phyloP scores from a whole-genome alignment of 2,329 filamentous ascomycete genomes.

The Fusarium penzigii region DNA sequence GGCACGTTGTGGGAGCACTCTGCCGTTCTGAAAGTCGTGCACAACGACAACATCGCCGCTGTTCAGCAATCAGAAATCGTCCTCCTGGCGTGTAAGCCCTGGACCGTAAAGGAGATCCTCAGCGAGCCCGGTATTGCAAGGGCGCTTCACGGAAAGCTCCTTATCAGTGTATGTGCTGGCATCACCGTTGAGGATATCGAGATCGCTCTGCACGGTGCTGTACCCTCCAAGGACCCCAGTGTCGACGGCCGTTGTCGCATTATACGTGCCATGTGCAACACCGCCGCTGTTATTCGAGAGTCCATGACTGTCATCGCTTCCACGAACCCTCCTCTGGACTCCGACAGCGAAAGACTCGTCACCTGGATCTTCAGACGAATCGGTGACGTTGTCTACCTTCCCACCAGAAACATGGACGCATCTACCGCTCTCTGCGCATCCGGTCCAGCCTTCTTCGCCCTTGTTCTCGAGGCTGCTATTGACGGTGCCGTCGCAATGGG shows the following conservation, averaged over 20 bases:
- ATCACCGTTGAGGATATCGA: constrained; percentile 71
- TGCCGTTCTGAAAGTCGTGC: constrained; percentile 63
- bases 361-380: constrained; percentile 78
- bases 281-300: constrained; percentile 74
- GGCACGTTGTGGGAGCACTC: constrained; percentile 65
- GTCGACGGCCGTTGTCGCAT: constrained; percentile 59
- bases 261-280: constrained; percentile 84
- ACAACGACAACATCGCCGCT: constrained; percentile 71
- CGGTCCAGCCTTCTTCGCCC: constrained; percentile 73
- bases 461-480: constrained; percentile 73
- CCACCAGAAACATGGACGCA: constrained; percentile 69
- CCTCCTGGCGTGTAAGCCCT: constrained; percentile 79
- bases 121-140: constrained; percentile 66
- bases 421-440: constrained; percentile 74
- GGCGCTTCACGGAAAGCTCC: constrained; percentile 75
- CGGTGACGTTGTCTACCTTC: constrained; percentile 69
- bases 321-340: constrained; percentile 57
- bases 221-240: constrained; percentile 47
- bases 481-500: constrained; percentile 82
- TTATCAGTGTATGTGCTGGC: constrained; percentile 81
- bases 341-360: constrained; percentile 57
- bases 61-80: constrained; percentile 70
- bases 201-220: constrained; percentile 58
- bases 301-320: constrained; percentile 80
- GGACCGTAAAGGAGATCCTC: constrained; percentile 70